phyloP scores from a whole-genome alignment of 2,329 filamentous ascomycete species.

The Monosporascus sp. region DNA sequence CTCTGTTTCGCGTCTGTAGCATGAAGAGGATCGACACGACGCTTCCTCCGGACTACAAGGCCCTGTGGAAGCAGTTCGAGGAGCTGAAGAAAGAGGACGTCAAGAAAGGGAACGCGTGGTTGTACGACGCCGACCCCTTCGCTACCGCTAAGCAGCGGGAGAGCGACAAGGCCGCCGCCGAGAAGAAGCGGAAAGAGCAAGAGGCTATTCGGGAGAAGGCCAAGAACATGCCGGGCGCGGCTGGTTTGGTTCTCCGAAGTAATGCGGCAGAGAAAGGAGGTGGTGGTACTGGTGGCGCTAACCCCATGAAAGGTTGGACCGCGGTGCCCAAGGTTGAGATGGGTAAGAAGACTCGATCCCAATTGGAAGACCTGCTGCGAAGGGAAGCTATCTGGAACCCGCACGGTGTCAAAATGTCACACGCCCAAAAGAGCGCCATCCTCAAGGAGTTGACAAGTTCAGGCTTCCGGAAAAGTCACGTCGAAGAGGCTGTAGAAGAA shows the following conservation, averaged over 20 bases:
- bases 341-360: slow-evolving; percentile 71
- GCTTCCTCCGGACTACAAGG: slow-evolving; percentile 82
- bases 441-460: slow-evolving; percentile 70
- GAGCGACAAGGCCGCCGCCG: slow-evolving; percentile 66
- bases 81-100: slow-evolving; percentile 76
- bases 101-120: slow-evolving; percentile 74
- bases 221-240: slow-evolving; percentile 54
- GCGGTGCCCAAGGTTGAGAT: slow-evolving; percentile 88
- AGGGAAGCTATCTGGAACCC: slow-evolving; percentile 83
- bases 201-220: slow-evolving; percentile 65
- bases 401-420: slow-evolving; percentile 61
- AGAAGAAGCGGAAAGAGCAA: slow-evolving; percentile 73
- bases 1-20: slow-evolving; percentile 84
- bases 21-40: slow-evolving; percentile 96
- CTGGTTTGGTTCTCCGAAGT: slow-evolving; percentile 49
- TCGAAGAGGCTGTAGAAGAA: slow-evolving; percentile 78
- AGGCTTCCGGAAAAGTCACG: slow-evolving; percentile 84
- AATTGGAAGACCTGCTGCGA: slow-evolving; percentile 75
- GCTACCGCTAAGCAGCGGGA: slow-evolving; percentile 72
- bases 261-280: slow-evolving; percentile 31
- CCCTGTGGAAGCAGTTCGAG: slow-evolving; percentile 88
- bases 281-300: slow-evolving; percentile 28
- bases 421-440: slow-evolving; percentile 51
- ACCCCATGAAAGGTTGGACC: slow-evolving; percentile 70
- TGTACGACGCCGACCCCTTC: slow-evolving; percentile 96